Base-by-base conservation (phyloP, 2,329 filamentous ascomycete genomes). In the Microdochium nivale region DNA sequence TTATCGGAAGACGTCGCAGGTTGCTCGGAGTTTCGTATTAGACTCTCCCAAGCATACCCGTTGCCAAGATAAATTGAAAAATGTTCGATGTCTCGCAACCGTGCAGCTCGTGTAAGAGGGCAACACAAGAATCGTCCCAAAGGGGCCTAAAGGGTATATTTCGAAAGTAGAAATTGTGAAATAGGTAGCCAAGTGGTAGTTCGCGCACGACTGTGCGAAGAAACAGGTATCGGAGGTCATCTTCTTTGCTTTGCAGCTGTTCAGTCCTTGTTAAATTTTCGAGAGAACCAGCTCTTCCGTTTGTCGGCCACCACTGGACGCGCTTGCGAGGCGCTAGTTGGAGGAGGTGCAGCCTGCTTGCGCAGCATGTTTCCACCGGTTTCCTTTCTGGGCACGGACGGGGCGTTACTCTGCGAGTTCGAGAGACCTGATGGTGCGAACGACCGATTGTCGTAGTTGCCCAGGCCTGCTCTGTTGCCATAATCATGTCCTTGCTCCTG, bases 241-340 rank as follows among this genome's bases (percentile, higher is more conserved):
- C 27, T 70, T 69, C 64, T 77, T 44, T 3, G n/a, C 19, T 23
- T 11, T 2, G 40, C 3, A 44, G 40, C 7, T 13, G 40, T 23
- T 19, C 23, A 44, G 10, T 13, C 40, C 21, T 44, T 90, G 76
- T 87, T 94, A 68, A 96, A 94, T 51, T 84, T 79, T 60, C 84
- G 82, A 64, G 87, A 83, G 62, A 97, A 84, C 90, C 91, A 96
- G 65, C 90, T 94, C 78, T 90, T 91, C 57, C 88, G 79, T 77
- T 95, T 96, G 54, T 90, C 86, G 13, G 64, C 63, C 21, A 59
- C 55, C 3, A 64, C 63, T 5, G 68, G 65, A 47, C 66, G 61
- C 51, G 63, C 59, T 56, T 67, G 51, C 8, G 61, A 53, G 19
- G 56, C 53, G 11, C 52, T 62, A 21, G 56, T 50, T 14, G 49